Conservation (phyloP, 768 basidiomycete genomes). For the Chiua virens region DNA sequence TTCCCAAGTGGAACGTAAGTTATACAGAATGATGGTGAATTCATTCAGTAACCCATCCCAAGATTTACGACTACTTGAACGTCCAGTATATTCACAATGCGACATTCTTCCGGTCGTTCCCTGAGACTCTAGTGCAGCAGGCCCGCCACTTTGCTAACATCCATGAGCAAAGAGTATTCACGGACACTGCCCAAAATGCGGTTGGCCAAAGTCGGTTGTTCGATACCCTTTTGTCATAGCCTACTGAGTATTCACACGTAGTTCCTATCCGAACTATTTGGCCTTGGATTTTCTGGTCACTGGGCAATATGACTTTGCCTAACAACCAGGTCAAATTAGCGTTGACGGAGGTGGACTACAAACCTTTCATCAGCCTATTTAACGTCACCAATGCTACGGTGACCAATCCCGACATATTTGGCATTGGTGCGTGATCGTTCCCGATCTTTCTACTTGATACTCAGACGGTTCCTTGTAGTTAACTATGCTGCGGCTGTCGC, state of each 20-base stretch:
- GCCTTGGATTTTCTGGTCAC: conserved; percentile 65
- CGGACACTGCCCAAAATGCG: conserved; percentile 52
- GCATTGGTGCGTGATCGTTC: conserved; percentile 47
- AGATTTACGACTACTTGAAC: conserved; percentile 80
- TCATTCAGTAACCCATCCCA: background rate
- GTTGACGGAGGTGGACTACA: conserved; percentile 78
- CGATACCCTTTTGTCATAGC: background rate
- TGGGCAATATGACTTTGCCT: conserved; percentile 74
- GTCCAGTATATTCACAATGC: conserved; percentile 77
- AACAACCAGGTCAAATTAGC: conserved; percentile 75
- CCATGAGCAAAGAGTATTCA: conserved; percentile 76
- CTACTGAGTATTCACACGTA: conserved; percentile 29
- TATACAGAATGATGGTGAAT: too few species aligned
- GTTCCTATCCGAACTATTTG: conserved; percentile 80
- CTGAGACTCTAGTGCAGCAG: conserved; percentile 67
- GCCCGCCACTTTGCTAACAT: conserved; percentile 73
- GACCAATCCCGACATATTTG: conserved; percentile 58
- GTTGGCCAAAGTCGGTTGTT: conserved; percentile 68
- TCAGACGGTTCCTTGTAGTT: conserved; percentile 41
- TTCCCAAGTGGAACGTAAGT: conserved; percentile 72
- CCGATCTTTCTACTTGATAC: background rate
- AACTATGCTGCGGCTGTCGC: conserved; percentile 71
- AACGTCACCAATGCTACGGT: conserved; percentile 65
- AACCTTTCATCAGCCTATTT: conserved; percentile 87
- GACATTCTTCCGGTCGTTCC: conserved; percentile 71